Conservation (phyloP, 2,329 filamentous ascomycete genomes). For the Lasiodiplodia citricola region DNA sequence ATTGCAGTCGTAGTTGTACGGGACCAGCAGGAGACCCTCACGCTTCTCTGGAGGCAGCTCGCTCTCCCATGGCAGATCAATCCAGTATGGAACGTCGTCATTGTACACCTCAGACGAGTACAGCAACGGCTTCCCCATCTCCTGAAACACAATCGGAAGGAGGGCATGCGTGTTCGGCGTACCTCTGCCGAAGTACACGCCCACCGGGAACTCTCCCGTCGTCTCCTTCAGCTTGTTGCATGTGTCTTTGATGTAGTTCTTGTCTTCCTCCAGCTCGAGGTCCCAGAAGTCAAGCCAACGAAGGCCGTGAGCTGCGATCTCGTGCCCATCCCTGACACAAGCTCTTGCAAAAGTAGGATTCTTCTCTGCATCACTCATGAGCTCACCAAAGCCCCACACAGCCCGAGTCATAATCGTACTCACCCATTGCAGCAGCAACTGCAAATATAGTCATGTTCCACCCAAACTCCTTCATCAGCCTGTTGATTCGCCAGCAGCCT, state of each 20-base stretch:
- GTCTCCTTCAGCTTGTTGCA: conserved; percentile 43
- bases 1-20: conserved; percentile 49
- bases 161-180: conserved; percentile 36
- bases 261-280: conserved; percentile 44
- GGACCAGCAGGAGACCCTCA: conserved; percentile 47
- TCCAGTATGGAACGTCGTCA: conserved; percentile 38
- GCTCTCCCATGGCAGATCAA: conserved; percentile 37
- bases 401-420: neutral
- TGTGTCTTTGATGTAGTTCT: conserved; percentile 47
- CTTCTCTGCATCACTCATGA: conserved; percentile 31
- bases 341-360: conserved; percentile 49
- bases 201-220: conserved; percentile 41
- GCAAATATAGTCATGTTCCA: conserved; percentile 53
- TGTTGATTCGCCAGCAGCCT: conserved; percentile 48
- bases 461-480: conserved; percentile 49
- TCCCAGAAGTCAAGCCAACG: conserved; percentile 52
- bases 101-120: conserved; percentile 40
- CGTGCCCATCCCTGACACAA: conserved; percentile 48
- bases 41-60: conserved; percentile 38
- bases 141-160: conserved; percentile 38
- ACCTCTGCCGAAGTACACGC: conserved; percentile 44
- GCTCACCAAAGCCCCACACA: neutral
- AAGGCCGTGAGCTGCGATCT: conserved; percentile 49
- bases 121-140: conserved; percentile 35
- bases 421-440: conserved; percentile 45